Conservation (phyloP, 495 filamentous ascomycete species). For the Cercophora samala region DNA sequence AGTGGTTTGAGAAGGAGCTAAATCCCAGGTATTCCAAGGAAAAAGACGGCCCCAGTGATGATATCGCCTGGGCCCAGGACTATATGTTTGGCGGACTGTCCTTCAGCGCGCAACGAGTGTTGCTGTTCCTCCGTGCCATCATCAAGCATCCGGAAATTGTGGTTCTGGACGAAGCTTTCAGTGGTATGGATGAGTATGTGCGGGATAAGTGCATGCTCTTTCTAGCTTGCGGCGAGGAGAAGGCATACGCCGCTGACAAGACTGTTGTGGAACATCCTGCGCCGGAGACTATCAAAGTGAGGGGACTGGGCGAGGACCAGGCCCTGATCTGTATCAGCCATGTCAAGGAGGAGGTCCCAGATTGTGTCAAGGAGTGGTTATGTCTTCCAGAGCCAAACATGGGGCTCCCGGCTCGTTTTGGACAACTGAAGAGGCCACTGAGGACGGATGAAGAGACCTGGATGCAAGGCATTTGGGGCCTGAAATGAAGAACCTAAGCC, state of each 20-base stretch:
- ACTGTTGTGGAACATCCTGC: conserved; percentile 30
- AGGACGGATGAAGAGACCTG: conserved; percentile 51
- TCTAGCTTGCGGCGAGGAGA: conserved; percentile 59
- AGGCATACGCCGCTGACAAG: conserved; percentile 34
- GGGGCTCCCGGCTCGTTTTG: conserved; percentile 54
- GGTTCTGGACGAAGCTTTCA: conserved; percentile 90
- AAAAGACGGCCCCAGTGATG: background rate
- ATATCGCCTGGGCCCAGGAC: conserved; percentile 64
- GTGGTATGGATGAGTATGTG: conserved; percentile 79
- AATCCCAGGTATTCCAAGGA: conserved; percentile 43
- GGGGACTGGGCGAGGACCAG: conserved; percentile 62
- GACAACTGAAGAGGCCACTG: conserved; percentile 54
- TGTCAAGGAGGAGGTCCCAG: conserved; percentile 83
- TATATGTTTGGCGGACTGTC: conserved; percentile 69
- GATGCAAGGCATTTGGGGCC: conserved; percentile 58
- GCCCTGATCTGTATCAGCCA: conserved; percentile 86
- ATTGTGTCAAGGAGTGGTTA: conserved; percentile 73
- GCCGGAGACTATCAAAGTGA: conserved; percentile 22
- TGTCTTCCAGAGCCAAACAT: conserved; percentile 66
- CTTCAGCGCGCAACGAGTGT: conserved; percentile 75
- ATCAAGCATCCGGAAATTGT: conserved; percentile 82
- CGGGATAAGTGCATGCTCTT: conserved; percentile 80
- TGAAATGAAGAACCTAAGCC: background rate
- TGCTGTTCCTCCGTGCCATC: conserved; percentile 80
- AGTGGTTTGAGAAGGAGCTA: conserved; percentile 72